Percentiles rank a stretch among this genome's conserved stretches.
Evolutionary conservation across 2,329 filamentous ascomycete species (phyloP).

Genomic region (Calonectria ilicicola): DNA sequence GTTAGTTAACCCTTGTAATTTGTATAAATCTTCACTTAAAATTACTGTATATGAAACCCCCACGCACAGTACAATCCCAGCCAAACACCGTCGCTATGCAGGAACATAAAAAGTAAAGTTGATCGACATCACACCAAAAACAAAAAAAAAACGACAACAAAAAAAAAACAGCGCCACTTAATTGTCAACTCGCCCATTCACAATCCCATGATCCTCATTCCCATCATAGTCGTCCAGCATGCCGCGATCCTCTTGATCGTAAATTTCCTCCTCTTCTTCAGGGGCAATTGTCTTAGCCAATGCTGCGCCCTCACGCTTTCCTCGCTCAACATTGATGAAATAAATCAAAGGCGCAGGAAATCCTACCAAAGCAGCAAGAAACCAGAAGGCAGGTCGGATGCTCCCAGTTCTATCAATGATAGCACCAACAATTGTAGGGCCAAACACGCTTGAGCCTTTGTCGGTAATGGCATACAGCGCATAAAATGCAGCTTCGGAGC

Average conservation of each 20-base stretch:
- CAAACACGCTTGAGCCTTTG: slow-evolving; percentile 94
- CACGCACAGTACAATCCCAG: slow-evolving; percentile 21
- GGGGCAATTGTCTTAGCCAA: slow-evolving; percentile 68
- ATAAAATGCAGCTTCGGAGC: slow-evolving; percentile 96
- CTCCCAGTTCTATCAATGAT: slow-evolving; percentile 89
- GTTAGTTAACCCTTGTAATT: slow-evolving; percentile 4
- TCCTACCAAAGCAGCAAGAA: slow-evolving; percentile 86
- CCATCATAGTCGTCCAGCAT: slow-evolving; percentile 46
- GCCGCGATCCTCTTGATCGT: slow-evolving; percentile 40
- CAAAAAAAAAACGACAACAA: slow-evolving; percentile 14
- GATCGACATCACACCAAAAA: slow-evolving; percentile 16
- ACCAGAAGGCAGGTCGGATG: slow-evolving; percentile 91
- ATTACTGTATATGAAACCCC: slow-evolving; percentile 8
- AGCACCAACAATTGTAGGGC: slow-evolving; percentile 90
- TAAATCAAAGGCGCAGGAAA: slow-evolving; percentile 87
- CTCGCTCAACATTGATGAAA: slow-evolving; percentile 85
- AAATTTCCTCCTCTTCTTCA: slow-evolving; percentile 32
- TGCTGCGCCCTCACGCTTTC: slow-evolving; percentile 75
- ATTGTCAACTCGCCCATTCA: slow-evolving; percentile 20
- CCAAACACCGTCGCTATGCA: slow-evolving; percentile 43
- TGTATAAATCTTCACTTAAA: slow-evolving; percentile 11
- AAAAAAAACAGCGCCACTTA: slow-evolving; percentile 16
- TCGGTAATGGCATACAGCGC: slow-evolving; percentile 97
- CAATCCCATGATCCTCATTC: slow-evolving; percentile 28
- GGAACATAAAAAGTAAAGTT: slow-evolving; percentile 9